phyloP scores from a whole-genome alignment of 495 filamentous ascomycete species.

The Hypoxylon fuscum region DNA sequence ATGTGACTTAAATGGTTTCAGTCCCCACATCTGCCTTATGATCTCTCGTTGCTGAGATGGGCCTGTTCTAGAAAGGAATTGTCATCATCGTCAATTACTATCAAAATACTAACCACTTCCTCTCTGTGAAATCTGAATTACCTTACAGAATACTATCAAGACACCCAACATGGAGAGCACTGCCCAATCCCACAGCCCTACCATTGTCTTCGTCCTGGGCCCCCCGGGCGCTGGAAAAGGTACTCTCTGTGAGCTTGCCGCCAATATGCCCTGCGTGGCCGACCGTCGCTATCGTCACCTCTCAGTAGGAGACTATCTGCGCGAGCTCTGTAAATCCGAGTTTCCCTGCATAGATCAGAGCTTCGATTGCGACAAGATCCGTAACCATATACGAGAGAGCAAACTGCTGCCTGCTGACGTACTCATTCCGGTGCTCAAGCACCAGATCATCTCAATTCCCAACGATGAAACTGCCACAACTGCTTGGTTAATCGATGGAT shows the following conservation, averaged over 20 bases:
- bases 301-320: conserved; percentile 52
- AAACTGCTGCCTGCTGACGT: conserved; percentile 39
- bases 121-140: not conserved
- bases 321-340: conserved; percentile 21
- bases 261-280: conserved; percentile 2
- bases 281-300: conserved; percentile 49
- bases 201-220: conserved; percentile 40
- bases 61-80: too few relatives aligned
- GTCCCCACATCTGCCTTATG: too few relatives aligned
- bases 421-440: conserved; percentile 35
- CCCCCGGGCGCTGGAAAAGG: conserved; percentile 53
- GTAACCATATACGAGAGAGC: conserved; percentile 30
- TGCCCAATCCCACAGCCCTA: not conserved
- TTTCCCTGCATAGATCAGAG: not conserved
- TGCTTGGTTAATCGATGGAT: conserved; percentile 49
- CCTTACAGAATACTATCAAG: not conserved
- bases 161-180: not conserved
- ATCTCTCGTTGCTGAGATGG: too few relatives aligned
- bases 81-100: too few relatives aligned
- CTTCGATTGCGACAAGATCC: conserved; percentile 16
- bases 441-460: conserved; percentile 21
- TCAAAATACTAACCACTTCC: too few relatives aligned
- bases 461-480: not conserved
- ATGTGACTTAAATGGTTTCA: too few relatives aligned
- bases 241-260: conserved; percentile 43